Evolutionary conservation across 2,329 filamentous ascomycete genomes (phyloP).

Genomic region (Fusarium pininemorale): DNA sequence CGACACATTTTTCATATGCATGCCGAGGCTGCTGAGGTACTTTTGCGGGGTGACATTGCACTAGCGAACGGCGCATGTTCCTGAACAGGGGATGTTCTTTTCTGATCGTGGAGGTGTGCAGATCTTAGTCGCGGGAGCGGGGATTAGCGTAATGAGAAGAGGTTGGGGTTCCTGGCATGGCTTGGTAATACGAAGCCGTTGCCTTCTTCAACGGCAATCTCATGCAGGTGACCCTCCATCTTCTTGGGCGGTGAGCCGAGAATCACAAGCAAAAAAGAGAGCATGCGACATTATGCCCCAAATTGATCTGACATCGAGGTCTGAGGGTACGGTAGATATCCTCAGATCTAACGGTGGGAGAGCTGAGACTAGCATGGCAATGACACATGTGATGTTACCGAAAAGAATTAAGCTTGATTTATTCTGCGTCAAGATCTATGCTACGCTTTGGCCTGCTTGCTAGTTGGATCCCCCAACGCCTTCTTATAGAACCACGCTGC

Average conservation of each 20-base stretch:
- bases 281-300: not conserved
- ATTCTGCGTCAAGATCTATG: not conserved
- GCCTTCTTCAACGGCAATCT: not conserved
- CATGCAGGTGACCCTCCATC: not conserved
- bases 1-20: conserved; percentile 39
- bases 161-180: not conserved
- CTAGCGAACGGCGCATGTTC: conserved; percentile 19
- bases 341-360: not conserved
- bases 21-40: conserved; percentile 36
- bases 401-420: conserved; percentile 28
- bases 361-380: not conserved
- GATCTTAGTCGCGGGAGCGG: conserved; percentile 18
- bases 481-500: conserved; percentile 65
- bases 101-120: conserved; percentile 18
- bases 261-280: not conserved
- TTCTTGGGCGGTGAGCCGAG: not conserved
- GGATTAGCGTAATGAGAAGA: not conserved
- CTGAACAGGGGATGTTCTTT: conserved; percentile 23
- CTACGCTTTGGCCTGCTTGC: conserved; percentile 32
- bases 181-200: conserved; percentile 8
- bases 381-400: not conserved
- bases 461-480: conserved; percentile 44
- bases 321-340: not conserved
- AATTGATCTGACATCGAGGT: not conserved
- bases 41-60: conserved; percentile 22